Base-by-base conservation (phyloP, 371 early-diverging fungal genomes). In the Mortierella sp. region DNA sequence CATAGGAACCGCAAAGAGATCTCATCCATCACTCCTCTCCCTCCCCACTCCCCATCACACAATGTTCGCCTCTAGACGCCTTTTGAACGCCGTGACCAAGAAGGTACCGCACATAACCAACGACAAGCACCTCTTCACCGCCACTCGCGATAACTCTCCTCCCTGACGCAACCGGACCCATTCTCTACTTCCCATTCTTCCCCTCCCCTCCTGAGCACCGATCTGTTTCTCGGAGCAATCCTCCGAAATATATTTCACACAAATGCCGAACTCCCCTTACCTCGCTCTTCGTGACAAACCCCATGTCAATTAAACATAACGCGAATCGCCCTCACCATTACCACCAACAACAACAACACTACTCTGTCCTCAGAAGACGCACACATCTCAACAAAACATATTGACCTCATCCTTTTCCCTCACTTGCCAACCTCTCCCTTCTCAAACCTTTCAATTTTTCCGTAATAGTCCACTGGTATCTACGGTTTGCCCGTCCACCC, bases 401-500 rank as follows among this genome's bases (percentile, higher is more conserved):
- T 54, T 51, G 35, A 14, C 29, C 21, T 41, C n/a, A 11, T 41
- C 16, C 24, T 48, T 29, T 29, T 16, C 14, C 3, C 29, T 48
- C 29, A 14, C 43, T 46, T 46, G 12, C 16, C 48, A 56, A n/a
- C 73, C n/a, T 35, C 18, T 24, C 46, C n/a, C 49, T 0, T 41
- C 41, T 54, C 44, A 32, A 35, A 32, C 16, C 18, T 16, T 35
- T 4, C 63, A 63, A 16, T 16, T 24, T 18, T 14, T 4, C 12
- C 51, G 3, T 4, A 11, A 86, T 87, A 86, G 90, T 91, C 97
- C 46, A 98, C 98, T 18, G 96, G 97, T 44, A 83, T 98, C 78
- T 92, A 92, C 77, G 98, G 98, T 79, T 75, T 97, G 72, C 90
- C 95, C 10, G 98, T 98, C 58, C 96, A 97, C 89, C 94, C 94